phyloP scores from a whole-genome alignment of 2,329 filamentous ascomycete genomes.

The Plectosphaerella plurivora region DNA sequence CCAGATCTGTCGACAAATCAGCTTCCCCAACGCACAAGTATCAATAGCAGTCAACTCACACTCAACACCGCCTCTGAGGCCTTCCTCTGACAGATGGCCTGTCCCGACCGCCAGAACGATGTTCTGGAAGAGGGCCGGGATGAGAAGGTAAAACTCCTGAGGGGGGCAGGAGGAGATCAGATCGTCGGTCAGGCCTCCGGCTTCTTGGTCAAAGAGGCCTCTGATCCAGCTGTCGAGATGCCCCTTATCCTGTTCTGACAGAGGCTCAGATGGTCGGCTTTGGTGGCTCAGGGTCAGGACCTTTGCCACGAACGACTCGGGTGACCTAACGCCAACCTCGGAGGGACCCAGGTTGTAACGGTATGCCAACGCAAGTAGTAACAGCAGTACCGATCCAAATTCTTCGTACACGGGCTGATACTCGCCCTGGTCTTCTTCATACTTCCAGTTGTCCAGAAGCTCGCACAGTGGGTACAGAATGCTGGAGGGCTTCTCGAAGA shows the following conservation, averaged over 20 bases:
- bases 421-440: slow-evolving; percentile 79
- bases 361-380: slow-evolving; percentile 70
- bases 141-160: slow-evolving; percentile 75
- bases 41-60: slow-evolving; percentile 44
- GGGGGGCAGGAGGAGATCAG: slow-evolving; percentile 78
- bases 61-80: slow-evolving; percentile 70
- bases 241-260: slow-evolving; percentile 59
- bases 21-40: neutral
- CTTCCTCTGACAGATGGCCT: slow-evolving; percentile 62
- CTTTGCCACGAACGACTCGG: slow-evolving; percentile 65
- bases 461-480: slow-evolving; percentile 71
- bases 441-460: slow-evolving; percentile 72
- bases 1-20: slow-evolving; percentile 50
- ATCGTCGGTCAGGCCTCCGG: slow-evolving; percentile 71
- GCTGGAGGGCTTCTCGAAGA: slow-evolving; percentile 67
- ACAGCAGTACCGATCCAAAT: slow-evolving; percentile 70
- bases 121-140: slow-evolving; percentile 73
- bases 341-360: slow-evolving; percentile 63
- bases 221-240: slow-evolving; percentile 73
- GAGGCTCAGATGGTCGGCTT: slow-evolving; percentile 51
- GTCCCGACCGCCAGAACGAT: slow-evolving; percentile 67
- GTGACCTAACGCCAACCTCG: slow-evolving; percentile 57
- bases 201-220: slow-evolving; percentile 71
- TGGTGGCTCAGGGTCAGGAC: slow-evolving; percentile 58
- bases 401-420: slow-evolving; percentile 85